Conservation (phyloP, 805 yeast species). For the Maudiozyma barnettii region DNA sequence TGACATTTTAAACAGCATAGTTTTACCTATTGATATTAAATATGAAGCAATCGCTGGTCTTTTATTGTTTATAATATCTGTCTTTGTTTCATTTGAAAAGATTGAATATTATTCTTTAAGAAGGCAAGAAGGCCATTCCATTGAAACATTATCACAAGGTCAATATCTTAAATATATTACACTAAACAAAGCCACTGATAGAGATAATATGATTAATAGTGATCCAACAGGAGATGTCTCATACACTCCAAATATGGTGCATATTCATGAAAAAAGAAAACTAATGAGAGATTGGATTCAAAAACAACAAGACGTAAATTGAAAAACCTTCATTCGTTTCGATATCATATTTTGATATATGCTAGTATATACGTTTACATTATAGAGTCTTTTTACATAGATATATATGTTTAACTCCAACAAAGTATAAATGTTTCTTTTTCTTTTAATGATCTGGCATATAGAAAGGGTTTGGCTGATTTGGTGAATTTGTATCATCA, state of each 20-base stretch:
- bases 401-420: too few species aligned
- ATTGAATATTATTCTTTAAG: slow-evolving; percentile 15
- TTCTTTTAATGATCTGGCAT: too few species aligned
- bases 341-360: too few species aligned
- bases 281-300: slow-evolving; percentile 13
- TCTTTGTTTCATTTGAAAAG: slow-evolving; percentile 21
- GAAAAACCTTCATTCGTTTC: background rate
- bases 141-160: slow-evolving; percentile 9
- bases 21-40: slow-evolving; percentile 24
- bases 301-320: slow-evolving; percentile 3
- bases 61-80: slow-evolving; percentile 15
- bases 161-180: slow-evolving; percentile 24
- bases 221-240: slow-evolving; percentile 24
- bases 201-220: slow-evolving; percentile 21
- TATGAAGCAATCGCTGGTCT: slow-evolving; percentile 22
- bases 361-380: too few species aligned
- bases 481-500: background rate
- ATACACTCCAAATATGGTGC: slow-evolving; percentile 23
- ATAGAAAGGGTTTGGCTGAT: background rate
- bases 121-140: slow-evolving; percentile 9
- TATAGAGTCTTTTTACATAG: too few species aligned
- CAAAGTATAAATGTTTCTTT: too few species aligned
- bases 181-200: slow-evolving; percentile 23
- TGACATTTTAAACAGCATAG: background rate
- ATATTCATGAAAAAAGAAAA: slow-evolving; percentile 19